Percentiles rank a stretch among this genome's conserved stretches.
Evolutionary conservation across 164 flowering plant genomes (phyloP).

Genomic region (Euptelea pleiosperma): DNA sequence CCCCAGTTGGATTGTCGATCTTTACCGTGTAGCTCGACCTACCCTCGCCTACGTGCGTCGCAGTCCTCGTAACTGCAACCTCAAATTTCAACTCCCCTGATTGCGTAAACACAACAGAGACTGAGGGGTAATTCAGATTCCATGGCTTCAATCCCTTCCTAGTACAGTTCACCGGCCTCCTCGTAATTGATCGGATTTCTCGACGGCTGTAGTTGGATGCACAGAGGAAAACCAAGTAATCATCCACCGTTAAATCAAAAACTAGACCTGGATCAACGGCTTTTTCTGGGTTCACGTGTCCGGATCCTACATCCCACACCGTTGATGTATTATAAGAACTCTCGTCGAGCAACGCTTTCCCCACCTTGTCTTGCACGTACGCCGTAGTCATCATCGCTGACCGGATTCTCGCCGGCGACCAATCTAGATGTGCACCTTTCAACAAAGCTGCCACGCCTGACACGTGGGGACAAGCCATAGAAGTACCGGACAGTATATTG

Average conservation of each 20-base stretch:
- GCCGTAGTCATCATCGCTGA: constrained; percentile 65
- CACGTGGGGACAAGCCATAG: constrained; percentile 63
- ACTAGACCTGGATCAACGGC: constrained; percentile 46
- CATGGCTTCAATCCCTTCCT: constrained; percentile 17
- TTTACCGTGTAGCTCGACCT: constrained; percentile 23
- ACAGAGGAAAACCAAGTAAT: constrained; percentile 44
- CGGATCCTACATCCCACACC: constrained; percentile 40
- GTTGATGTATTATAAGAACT: constrained; percentile 16
- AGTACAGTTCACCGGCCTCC: constrained; percentile 20
- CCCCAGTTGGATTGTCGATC: constrained; percentile 17
- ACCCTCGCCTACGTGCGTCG: constrained; percentile 27
- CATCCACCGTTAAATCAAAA: constrained; percentile 38
- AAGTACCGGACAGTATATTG: constrained; percentile 64
- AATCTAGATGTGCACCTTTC: constrained; percentile 53
- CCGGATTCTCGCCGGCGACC: constrained; percentile 47
- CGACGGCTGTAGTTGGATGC: constrained; percentile 19
- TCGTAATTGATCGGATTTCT: constrained; percentile 16
- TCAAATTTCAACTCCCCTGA: background rate
- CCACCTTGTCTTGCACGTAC: constrained; percentile 23
- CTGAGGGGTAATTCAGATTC: constrained; percentile 52
- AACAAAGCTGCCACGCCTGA: constrained; percentile 50
- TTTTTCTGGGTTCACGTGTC: constrained; percentile 44
- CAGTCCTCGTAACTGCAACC: constrained; percentile 27
- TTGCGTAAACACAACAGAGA: constrained; percentile 7
- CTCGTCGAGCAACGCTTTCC: constrained; percentile 29